Base-by-base conservation (phyloP, 352 stramenopile genomes). In the Saprolegnia parasitica region DNA sequence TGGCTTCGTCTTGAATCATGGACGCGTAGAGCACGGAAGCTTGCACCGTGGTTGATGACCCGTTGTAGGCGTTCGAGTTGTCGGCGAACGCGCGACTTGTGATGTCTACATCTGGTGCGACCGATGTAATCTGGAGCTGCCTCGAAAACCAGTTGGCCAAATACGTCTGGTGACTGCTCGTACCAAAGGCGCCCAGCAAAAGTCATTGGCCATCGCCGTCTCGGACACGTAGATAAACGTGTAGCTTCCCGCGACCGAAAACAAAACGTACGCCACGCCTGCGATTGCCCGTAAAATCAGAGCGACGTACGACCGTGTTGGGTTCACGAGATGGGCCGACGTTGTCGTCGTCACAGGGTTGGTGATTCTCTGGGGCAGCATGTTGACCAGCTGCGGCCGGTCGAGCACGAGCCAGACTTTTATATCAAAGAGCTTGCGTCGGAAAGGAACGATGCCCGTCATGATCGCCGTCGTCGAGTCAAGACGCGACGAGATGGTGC, bases 131-230 rank as follows among this genome's bases (percentile, higher is more conserved):
- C 50, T 66, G 58, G 4, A 66, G 24, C n/a, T 66, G 32, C 26
- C 18, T 42, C 21, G 32, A 52, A 24, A 66, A 66, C 40, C 40
- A 56, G 46, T 52, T 66, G n/a, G 26, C 32, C 21, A 66, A 54
- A 24, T 39, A 46, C 46, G 39, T 46, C 32, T 66, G 40, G 15
- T 20, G 32, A 24, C 39, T 39, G 20, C 52, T 60, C 20, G 29
- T 39, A 5, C 50, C 26, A 29, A 66, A 66, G n/a, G 23, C 15
- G 49, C 50, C 63, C 63, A 70, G 45, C 46, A 62, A 24, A 70
- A 62, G 37, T 70, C 63, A n/a, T 70, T 70, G 32, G 60, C 32
- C 60, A 67, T 67, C 21, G 60, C 40, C 9, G 60, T 54, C 40
- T 56, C 60, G 10, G 60, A 26, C 20, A 67, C 20, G 32, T 29